Percentiles rank a stretch among this genome's conserved stretches.
These are phyloP conservation scores for Microdochium nivale DNA, from an alignment of 2,329 filamentous ascomycete genomes.

Conservation along the genomic window DNA sequence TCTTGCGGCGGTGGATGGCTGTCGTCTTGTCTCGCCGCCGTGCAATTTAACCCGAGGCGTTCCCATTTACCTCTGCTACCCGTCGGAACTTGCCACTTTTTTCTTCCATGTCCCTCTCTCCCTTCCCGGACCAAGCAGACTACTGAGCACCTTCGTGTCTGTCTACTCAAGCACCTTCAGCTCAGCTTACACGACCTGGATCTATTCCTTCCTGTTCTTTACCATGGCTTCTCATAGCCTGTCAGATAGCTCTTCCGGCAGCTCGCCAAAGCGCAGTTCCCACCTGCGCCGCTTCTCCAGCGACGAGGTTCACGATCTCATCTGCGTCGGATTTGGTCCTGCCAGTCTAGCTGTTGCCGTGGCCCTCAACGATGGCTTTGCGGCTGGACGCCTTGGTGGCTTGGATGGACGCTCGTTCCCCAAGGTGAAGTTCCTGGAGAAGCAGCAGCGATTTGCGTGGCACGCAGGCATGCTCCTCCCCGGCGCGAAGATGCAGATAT, in stretches of 20 bases:
- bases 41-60: not conserved
- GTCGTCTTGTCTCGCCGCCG: not conserved
- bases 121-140: not conserved
- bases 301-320: constrained; percentile 68
- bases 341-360: constrained; percentile 85
- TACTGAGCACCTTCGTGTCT: not conserved
- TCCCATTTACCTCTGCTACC: not conserved
- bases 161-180: too few species aligned
- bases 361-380: constrained; percentile 73
- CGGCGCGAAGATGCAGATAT: constrained; percentile 94
- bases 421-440: constrained; percentile 81
- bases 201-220: not conserved
- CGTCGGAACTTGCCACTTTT: not conserved
- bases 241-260: constrained; percentile 11
- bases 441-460: constrained; percentile 78
- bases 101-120: not conserved
- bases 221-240: constrained; percentile 20
- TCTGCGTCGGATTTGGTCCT: constrained; percentile 90
- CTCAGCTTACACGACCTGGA: not conserved
- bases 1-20: not conserved
- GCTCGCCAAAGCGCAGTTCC: constrained; percentile 18
- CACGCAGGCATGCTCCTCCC: constrained; percentile 93
- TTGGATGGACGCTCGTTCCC: constrained; percentile 34
- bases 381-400: constrained; percentile 36
- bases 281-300: constrained; percentile 42